Evolutionary conservation across 1,284 basidiomycete species (phyloP).

Genomic region (Sporisorium reilianum): DNA sequence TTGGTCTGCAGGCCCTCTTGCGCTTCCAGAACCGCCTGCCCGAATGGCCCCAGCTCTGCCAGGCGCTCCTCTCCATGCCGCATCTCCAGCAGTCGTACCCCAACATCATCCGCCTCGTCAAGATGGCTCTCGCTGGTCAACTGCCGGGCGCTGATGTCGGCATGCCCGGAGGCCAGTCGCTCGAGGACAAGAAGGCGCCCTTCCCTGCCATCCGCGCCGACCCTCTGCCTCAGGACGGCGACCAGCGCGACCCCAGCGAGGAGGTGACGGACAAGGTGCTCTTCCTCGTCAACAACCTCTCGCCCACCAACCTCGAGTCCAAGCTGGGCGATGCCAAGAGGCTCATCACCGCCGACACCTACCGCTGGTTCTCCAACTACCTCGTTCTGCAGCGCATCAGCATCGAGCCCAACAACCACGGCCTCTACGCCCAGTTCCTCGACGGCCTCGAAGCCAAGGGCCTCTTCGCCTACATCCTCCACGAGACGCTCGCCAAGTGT

Average conservation of each 20-base stretch:
- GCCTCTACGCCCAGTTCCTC: conserved; percentile 91
- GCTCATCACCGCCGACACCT: conserved; percentile 58
- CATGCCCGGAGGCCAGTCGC: conserved; percentile 35
- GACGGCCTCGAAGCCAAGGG: conserved; percentile 75
- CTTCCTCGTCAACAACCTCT: conserved; percentile 98
- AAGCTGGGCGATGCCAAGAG: conserved; percentile 70
- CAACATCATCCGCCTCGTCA: conserved; percentile 74
- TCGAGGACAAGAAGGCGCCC: conserved; percentile 68
- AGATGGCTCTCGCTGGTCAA: conserved; percentile 54
- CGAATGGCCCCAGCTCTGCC: conserved; percentile 94
- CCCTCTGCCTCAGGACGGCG: conserved; percentile 68
- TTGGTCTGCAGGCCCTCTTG: conserved; percentile 89
- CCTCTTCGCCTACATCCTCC: conserved; percentile 76
- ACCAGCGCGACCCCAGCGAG: conserved; percentile 77
- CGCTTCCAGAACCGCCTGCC: conserved; percentile 87
- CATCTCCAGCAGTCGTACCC: conserved; percentile 88
- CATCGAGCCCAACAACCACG: conserved; percentile 97
- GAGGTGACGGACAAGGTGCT: conserved; percentile 92
- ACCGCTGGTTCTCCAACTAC: conserved; percentile 95
- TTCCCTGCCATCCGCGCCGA: conserved; percentile 70
- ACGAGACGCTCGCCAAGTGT: conserved; percentile 83
- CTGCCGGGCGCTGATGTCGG: conserved; percentile 34
- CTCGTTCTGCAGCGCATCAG: conserved; percentile 95
- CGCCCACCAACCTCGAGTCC: conserved; percentile 89
- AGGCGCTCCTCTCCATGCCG: conserved; percentile 87